Base-by-base conservation (phyloP, 805 yeast genomes). In the Sungouiozyma intestinalis region DNA sequence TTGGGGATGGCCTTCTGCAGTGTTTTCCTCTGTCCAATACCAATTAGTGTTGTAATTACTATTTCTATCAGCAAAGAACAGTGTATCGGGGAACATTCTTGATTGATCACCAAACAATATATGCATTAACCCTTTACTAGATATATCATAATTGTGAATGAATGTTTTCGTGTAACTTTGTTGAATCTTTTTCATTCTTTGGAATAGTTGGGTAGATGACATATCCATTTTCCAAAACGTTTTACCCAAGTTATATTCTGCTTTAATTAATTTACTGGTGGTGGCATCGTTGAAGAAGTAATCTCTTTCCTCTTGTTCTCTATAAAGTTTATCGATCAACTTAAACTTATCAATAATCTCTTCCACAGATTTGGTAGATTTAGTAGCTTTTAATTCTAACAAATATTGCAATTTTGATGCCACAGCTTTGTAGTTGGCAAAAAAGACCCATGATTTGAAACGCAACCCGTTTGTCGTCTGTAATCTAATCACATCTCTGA, bases 121-220 rank as follows among this genome's bases (percentile, higher is more conserved):
- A 55, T 85, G 94, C 57, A 85, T 81, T 24, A 90, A 52, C 0
- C 94, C 94, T 51, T 81, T 85, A 0, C 95, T 79, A 0, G 94
- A 82, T 1, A 81, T 54, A 33, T 72, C 66, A 52, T 72, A 80
- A 9, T 58, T 63, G 20, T 63, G 60, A 6, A 65, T 36, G 3
- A 65, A 51, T 1, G 50, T 44, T 19, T 63, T 57, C 2, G 58
- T 50, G 50, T 64, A 72, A 48, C 72, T 68, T 1, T 58, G 39
- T 53, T 64, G 52, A 50, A 51, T 47, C 18, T 39, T n/a, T 36
- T 46, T 44, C 27, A 45, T 34, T 17, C 48, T 42, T 8, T 42
- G 44, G 19, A 40, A 38, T 6, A 44, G 31, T 17, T 42, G 44
- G 24, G 40, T 29, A 8, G 40, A 24, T n/a, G 44, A 15, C 1